Percentiles rank a stretch among this genome's conserved stretches.
phyloP scores from a whole-genome alignment of 177 flowering plant species.

The Telopea speciosissima region DNA sequence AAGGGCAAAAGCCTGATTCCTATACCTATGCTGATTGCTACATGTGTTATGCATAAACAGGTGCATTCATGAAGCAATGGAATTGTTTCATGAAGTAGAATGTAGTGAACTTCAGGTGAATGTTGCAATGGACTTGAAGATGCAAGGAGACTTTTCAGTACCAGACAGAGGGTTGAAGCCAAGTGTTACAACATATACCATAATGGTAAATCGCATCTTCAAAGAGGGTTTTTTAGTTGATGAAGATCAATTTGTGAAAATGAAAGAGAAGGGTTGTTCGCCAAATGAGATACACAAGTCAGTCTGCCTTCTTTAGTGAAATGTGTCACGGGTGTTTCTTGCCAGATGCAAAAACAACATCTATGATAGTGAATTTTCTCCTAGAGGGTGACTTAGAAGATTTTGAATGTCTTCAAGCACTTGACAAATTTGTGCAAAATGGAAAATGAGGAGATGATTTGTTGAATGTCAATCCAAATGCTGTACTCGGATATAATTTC shows the following conservation, averaged over 20 bases:
- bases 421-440: background rate
- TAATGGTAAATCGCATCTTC: slow-evolving; percentile 12
- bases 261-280: slow-evolving; percentile 12
- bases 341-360: background rate
- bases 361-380: background rate
- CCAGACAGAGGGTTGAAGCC: slow-evolving; percentile 5
- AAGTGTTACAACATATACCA: slow-evolving; percentile 1
- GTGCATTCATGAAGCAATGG: background rate
- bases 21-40: background rate
- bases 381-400: background rate
- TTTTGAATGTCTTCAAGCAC: background rate
- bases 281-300: slow-evolving; percentile 5
- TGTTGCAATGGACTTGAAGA: background rate
- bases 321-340: slow-evolving; percentile 7
- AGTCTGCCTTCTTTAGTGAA: slow-evolving; percentile 3
- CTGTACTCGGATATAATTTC: no score
- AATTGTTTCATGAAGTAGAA: slow-evolving; percentile 4
- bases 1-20: background rate
- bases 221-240: slow-evolving; percentile 3
- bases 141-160: slow-evolving; percentile 3
- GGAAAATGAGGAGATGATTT: background rate
- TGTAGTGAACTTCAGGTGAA: background rate
- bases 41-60: background rate
- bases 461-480: background rate
- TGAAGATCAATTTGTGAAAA: slow-evolving; percentile 5